Evolutionary conservation across 768 basidiomycete genomes (phyloP).

Genomic region (Suillus subluteus): DNA sequence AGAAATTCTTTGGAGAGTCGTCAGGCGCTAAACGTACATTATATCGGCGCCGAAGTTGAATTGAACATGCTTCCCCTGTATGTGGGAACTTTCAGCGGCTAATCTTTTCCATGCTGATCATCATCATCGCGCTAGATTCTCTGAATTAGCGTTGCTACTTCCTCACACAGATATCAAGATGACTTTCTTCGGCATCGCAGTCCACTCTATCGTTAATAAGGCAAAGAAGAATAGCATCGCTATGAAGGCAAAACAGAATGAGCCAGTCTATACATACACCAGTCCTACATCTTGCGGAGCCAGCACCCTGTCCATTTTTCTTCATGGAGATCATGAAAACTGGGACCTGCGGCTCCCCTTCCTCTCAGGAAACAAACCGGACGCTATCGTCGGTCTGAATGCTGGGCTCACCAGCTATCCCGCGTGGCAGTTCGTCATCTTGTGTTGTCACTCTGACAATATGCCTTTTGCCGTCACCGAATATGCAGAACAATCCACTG

Average conservation of each 20-base stretch:
- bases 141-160: slow-evolving; percentile 48
- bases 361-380: slow-evolving; percentile 30
- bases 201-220: slow-evolving; percentile 34
- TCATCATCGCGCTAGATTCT: slow-evolving; percentile 37
- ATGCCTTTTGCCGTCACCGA: slow-evolving; percentile 39
- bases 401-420: slow-evolving; percentile 42
- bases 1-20: slow-evolving; percentile 24
- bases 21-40: slow-evolving; percentile 37
- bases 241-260: slow-evolving; percentile 30
- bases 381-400: slow-evolving; percentile 47
- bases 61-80: slow-evolving; percentile 45
- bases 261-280: slow-evolving; percentile 39
- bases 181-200: slow-evolving; percentile 42
- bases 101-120: not conserved
- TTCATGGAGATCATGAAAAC: slow-evolving; percentile 32
- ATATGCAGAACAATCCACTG: slow-evolving; percentile 41
- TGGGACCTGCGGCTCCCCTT: slow-evolving; percentile 30
- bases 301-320: slow-evolving; percentile 42
- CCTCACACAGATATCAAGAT: slow-evolving; percentile 50
- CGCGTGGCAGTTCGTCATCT: slow-evolving; percentile 41
- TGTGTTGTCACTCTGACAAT: slow-evolving; percentile 32
- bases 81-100: slow-evolving; percentile 18
- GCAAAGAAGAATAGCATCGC: slow-evolving; percentile 36
- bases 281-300: slow-evolving; percentile 41
- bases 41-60: slow-evolving; percentile 44